Percentiles rank a stretch among this genome's conserved stretches.
Evolutionary conservation across 371 early-diverging fungal species (phyloP).

Genomic region (Syncephalastrum sp.): DNA sequence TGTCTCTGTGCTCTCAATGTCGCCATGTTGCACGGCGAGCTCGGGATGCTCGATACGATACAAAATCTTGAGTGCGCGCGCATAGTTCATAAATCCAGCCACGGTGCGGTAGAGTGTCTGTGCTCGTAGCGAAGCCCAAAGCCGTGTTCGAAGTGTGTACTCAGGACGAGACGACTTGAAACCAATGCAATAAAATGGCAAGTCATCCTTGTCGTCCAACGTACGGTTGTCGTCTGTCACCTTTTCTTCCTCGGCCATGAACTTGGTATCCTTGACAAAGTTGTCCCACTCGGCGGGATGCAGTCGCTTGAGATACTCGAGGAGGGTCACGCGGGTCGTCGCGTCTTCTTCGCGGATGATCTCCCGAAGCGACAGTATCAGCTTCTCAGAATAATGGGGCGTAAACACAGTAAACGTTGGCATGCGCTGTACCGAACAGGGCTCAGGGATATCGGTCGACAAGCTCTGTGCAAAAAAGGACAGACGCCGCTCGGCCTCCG

Average conservation of each 20-base stretch:
- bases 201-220: constrained; percentile 64
- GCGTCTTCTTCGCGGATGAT: constrained; percentile 86
- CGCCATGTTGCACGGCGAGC: constrained; percentile 56
- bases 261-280: constrained; percentile 89
- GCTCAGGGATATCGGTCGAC: constrained; percentile 77
- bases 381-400: constrained; percentile 90
- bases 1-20: constrained; percentile 54
- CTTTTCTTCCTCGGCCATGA: constrained; percentile 70
- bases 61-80: constrained; percentile 79
- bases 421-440: constrained; percentile 79
- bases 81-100: constrained; percentile 90
- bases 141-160: constrained; percentile 81
- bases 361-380: constrained; percentile 78
- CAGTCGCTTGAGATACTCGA: constrained; percentile 84
- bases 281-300: constrained; percentile 88
- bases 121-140: constrained; percentile 88
- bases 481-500: constrained; percentile 83
- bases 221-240: constrained; percentile 6
- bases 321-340: constrained; percentile 76
- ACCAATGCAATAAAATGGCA: constrained; percentile 83
- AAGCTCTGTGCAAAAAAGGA: constrained; percentile 89
- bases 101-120: constrained; percentile 90
- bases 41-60: constrained; percentile 85
- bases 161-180: constrained; percentile 86
- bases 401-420: constrained; percentile 90